phyloP scores from a whole-genome alignment of 192 early-diverging fungal species.

The Coemansia reversa region DNA sequence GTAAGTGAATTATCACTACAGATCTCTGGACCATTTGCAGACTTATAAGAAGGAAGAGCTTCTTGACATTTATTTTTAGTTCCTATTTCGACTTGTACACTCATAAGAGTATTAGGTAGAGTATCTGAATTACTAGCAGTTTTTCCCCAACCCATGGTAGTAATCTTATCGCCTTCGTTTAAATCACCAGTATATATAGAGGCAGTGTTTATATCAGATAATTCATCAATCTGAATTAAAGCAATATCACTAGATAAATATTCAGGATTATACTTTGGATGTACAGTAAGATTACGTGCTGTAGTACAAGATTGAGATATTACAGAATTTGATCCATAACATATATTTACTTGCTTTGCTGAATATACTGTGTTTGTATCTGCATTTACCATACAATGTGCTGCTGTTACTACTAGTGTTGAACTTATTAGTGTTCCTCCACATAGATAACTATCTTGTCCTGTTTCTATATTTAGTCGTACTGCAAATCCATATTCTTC shows the following conservation, averaged over 20 bases:
- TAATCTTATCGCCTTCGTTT: slow-evolving; percentile 18
- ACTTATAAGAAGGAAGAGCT: slow-evolving; percentile 19
- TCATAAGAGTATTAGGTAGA: slow-evolving; percentile 26
- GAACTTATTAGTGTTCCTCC: slow-evolving; percentile 37
- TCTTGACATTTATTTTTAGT: slow-evolving; percentile 14
- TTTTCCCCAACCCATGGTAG: slow-evolving; percentile 31
- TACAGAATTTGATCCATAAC: slow-evolving; percentile 34
- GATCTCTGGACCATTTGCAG: slow-evolving; percentile 33
- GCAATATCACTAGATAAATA: slow-evolving; percentile 46
- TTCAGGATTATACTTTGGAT: slow-evolving; percentile 27
- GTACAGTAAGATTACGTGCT: slow-evolving; percentile 26
- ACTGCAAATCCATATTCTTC: slow-evolving; percentile 41
- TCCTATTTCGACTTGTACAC: slow-evolving; percentile 32
- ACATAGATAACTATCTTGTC: slow-evolving; percentile 28
- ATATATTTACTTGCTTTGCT: slow-evolving; percentile 26
- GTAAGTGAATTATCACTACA: slow-evolving; percentile 45
- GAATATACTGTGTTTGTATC: slow-evolving; percentile 17
- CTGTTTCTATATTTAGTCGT: slow-evolving; percentile 27
- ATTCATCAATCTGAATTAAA: slow-evolving; percentile 21
- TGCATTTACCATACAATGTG: slow-evolving; percentile 40
- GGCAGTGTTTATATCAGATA: slow-evolving; percentile 5
- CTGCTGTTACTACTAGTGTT: slow-evolving; percentile 42
- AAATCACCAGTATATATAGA: slow-evolving; percentile 28
- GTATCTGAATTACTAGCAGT: slow-evolving; percentile 19
- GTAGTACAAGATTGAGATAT: slow-evolving; percentile 17